Percentiles rank a stretch among this genome's conserved stretches.
Conservation (phyloP, 345 rosid genomes). For the Salix exigua region DNA sequence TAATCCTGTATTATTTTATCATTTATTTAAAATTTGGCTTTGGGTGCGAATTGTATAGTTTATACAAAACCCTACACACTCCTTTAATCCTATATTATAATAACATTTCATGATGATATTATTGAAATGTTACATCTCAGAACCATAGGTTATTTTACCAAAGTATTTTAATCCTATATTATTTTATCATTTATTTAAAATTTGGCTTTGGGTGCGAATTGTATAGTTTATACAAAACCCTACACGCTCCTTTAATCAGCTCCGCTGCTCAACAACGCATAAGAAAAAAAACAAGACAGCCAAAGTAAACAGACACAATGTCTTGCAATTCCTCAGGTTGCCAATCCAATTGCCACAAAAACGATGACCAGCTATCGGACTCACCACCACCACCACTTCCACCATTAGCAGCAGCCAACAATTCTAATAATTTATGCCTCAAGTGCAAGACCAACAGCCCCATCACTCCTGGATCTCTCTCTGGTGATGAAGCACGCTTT, state of each 20-base stretch:
- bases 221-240: background rate
- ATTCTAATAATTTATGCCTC: constrained; percentile 32
- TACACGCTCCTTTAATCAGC: background rate
- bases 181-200: too few relatives aligned
- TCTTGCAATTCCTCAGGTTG: constrained; percentile 66
- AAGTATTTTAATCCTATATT: too few relatives aligned
- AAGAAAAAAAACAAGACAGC: background rate
- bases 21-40: too few relatives aligned
- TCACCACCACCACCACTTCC: background rate
- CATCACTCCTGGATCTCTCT: constrained; percentile 18
- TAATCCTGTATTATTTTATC: too few relatives aligned
- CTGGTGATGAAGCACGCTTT: constrained; percentile 45
- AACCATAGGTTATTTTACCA: too few relatives aligned
- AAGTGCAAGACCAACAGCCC: constrained; percentile 72
- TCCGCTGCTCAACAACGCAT: background rate
- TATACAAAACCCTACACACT: background rate
- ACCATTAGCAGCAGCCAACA: background rate
- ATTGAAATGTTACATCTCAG: too few relatives aligned
- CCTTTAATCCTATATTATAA: too few relatives aligned
- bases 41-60: too few relatives aligned
- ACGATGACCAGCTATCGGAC: constrained; percentile 22
- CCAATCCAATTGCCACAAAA: constrained; percentile 50
- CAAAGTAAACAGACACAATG: constrained; percentile 28
- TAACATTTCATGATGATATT: too few relatives aligned
- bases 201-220: too few relatives aligned